These are phyloP conservation scores for Claviceps maximensis DNA, from an alignment of 2,329 filamentous ascomycete genomes.

Conservation along the genomic window DNA sequence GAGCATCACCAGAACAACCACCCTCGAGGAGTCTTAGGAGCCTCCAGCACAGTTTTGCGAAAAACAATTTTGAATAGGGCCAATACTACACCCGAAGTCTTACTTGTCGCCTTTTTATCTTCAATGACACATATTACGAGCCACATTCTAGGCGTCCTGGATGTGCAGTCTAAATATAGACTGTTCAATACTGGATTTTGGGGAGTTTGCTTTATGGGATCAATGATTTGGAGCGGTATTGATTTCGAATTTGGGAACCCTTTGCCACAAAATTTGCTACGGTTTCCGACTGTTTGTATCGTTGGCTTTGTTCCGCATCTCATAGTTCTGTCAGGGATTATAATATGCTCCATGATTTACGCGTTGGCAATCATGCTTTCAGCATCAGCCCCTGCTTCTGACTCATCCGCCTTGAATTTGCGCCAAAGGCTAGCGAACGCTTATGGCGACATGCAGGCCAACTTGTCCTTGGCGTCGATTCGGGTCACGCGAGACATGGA, in stretches of 20 bases:
- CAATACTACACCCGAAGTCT: constrained; percentile 80
- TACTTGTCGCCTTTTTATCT: constrained; percentile 78
- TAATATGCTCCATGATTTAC: constrained; percentile 67
- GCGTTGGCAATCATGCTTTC: constrained; percentile 62
- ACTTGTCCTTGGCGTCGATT: constrained; percentile 70
- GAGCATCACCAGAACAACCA: constrained; percentile 27
- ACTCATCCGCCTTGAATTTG: constrained; percentile 26
- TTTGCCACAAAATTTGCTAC: constrained; percentile 52
- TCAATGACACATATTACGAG: constrained; percentile 80
- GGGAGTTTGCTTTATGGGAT: constrained; percentile 79
- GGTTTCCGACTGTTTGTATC: constrained; percentile 89
- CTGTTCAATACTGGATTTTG: constrained; percentile 79
- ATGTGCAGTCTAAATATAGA: constrained; percentile 66
- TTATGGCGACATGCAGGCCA: constrained; percentile 84
- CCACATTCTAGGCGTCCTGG: constrained; percentile 67
- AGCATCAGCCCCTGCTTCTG: constrained; percentile 27
- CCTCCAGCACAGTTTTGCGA: constrained; percentile 37
- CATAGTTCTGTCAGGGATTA: constrained; percentile 69
- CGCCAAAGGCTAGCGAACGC: constrained; percentile 54
- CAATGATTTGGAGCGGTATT: constrained; percentile 65
- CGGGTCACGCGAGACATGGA: constrained; percentile 79
- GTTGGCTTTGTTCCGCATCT: constrained; percentile 91
- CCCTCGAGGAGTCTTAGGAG: constrained; percentile 12
- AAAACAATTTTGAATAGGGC: constrained; percentile 63
- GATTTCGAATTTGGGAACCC: constrained; percentile 49